These are phyloP conservation scores for Kluyveromyces wickerhamii DNA, from an alignment of 805 yeast species.

Conservation along the genomic window DNA sequence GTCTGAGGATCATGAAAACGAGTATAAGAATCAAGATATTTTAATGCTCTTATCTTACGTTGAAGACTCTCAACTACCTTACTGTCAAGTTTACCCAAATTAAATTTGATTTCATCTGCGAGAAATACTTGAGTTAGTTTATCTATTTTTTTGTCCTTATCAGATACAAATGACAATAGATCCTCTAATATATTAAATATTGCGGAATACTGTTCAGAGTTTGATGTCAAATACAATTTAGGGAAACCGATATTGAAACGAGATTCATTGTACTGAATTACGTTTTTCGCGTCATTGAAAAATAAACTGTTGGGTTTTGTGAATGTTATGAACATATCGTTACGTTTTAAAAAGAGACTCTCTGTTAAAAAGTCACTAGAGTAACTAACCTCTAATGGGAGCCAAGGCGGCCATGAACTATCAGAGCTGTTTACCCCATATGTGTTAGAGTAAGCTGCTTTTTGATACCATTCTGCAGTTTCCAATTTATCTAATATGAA, in stretches of 20 bases:
- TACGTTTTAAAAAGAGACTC: slow-evolving; percentile 42
- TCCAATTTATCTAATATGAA: slow-evolving; percentile 41
- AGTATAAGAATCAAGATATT: slow-evolving; percentile 34
- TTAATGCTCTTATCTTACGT: slow-evolving; percentile 38
- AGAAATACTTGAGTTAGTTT: slow-evolving; percentile 43
- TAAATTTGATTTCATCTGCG: slow-evolving; percentile 43
- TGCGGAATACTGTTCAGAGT: slow-evolving; percentile 49
- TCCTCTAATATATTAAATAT: slow-evolving; percentile 43
- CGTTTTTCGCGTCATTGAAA: slow-evolving; percentile 27
- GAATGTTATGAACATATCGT: slow-evolving; percentile 43
- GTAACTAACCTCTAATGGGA: slow-evolving; percentile 57
- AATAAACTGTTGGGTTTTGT: slow-evolving; percentile 47
- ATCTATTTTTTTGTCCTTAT: slow-evolving; percentile 36
- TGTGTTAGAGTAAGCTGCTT: slow-evolving; percentile 24
- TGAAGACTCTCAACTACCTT: slow-evolving; percentile 42
- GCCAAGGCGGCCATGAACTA: slow-evolving; percentile 56
- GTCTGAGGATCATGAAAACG: slow-evolving; percentile 29
- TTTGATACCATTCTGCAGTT: slow-evolving; percentile 26
- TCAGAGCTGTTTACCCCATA: slow-evolving; percentile 23
- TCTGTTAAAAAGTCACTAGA: slow-evolving; percentile 37
- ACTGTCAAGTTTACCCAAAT: slow-evolving; percentile 27
- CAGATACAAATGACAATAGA: slow-evolving; percentile 31
- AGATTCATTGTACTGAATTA: slow-evolving; percentile 22
- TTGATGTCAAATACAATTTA: slow-evolving; percentile 44
- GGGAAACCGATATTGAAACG: slow-evolving; percentile 33